Evolutionary conservation across 441 rosid species (phyloP), one percentile per base, ranked within the genome.

Genomic region (Jatropha multifida): DNA sequence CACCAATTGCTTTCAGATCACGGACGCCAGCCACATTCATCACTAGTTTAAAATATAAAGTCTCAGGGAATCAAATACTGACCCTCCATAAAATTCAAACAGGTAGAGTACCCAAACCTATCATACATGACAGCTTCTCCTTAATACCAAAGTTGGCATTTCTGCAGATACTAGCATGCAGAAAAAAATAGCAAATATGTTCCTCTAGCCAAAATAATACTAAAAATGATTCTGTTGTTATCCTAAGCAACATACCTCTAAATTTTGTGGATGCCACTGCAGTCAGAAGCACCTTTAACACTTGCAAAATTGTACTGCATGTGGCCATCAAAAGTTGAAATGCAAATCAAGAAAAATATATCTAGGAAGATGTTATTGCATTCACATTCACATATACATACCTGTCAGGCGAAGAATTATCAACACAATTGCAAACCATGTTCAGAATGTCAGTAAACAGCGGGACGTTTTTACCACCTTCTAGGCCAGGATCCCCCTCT

Each of bases 401-500:
- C 99, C 98, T 94, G 83, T 96, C 99, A 80, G 96, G 90, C 61
- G 98, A 91, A 74, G 98, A 96, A 84, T 94, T 94, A 84, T 96
- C 99, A 26, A 94, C 87, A 80, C 96, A 94, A 82, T 88, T 81
- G 83, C 99, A 94, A 75, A 88, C 94, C 98, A 96, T 90, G 82
- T 87, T 92, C 84, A 96, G 85, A 84, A 94, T 89, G 74, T 94
- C 99, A 12, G 99, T 91, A 80, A 96, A 96, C 74, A 92, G 83
- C 49, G 91, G 89, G 68, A 82, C 86, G 78, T 92, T 91, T 86
- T 89, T 92, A 63, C 98, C 99, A 61, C 94, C 92, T 76, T 90
- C 97, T 78, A 94, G 84, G 69, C 99, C 99, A 61, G 96, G 99
- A 90, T 96, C 98, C 76, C 99, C 99, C 88, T 94, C 98, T 76